Percentiles rank a stretch among this genome's conserved stretches.
Conservation (phyloP, 1,284 basidiomycete genomes). For the Sphagnurus paluster region DNA sequence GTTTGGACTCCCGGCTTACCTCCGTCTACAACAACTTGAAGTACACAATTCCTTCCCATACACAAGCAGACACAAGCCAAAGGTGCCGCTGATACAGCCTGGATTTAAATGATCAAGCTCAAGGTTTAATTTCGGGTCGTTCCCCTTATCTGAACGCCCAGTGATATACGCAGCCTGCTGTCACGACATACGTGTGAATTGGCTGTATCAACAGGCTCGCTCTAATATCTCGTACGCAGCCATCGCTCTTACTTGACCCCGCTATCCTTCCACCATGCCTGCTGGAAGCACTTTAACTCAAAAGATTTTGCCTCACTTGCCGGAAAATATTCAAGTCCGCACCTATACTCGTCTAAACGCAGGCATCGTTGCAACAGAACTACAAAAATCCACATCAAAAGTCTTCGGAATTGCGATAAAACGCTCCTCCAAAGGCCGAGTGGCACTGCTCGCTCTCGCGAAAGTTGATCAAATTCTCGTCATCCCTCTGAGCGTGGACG, state of each 20-base stretch:
- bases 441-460: constrained; percentile 15
- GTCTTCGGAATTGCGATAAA: constrained; percentile 14
- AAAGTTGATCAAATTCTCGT: constrained; percentile 10
- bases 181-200: background rate
- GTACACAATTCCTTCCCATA: no score
- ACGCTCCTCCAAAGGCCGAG: constrained; percentile 1
- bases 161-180: no score
- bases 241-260: background rate
- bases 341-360: constrained; percentile 9
- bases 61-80: no score
- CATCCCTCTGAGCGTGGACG: constrained; percentile 5
- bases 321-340: constrained; percentile 2
- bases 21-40: no score
- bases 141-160: background rate
- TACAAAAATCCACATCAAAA: background rate
- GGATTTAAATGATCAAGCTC: no score
- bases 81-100: no score
- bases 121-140: background rate
- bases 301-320: constrained; percentile 2
- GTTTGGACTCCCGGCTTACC: no score
- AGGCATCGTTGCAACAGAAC: background rate
- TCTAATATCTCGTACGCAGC: background rate
- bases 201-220: constrained; percentile 2
- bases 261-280: constrained; percentile 1
- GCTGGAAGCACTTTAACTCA: constrained; percentile 4